Conservation (phyloP, 768 basidiomycete genomes). For the Russula griseocarnosa region DNA sequence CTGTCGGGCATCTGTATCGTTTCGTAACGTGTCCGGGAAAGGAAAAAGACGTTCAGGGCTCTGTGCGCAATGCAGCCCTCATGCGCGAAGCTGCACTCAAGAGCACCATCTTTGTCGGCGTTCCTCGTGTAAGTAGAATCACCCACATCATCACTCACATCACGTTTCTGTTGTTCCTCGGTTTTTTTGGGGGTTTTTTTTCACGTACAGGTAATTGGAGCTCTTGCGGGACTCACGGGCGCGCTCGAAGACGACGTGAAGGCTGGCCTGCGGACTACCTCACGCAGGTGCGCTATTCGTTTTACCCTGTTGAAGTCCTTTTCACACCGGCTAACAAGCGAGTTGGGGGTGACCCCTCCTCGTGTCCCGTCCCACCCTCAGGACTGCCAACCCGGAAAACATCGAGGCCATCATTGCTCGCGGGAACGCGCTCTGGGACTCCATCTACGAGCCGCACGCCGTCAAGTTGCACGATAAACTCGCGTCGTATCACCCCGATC, state of each 20-base stretch:
- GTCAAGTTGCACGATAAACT: conserved; percentile 87
- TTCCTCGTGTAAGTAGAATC: conserved; percentile 58
- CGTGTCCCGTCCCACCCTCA: not conserved
- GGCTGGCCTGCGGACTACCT: conserved; percentile 57
- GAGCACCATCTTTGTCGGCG: conserved; percentile 84
- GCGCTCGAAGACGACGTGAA: conserved; percentile 81
- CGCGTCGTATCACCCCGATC: conserved; percentile 86
- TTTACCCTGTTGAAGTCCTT: conserved; percentile 17
- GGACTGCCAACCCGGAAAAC: conserved; percentile 43
- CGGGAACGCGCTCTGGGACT: conserved; percentile 73
- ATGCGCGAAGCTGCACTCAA: conserved; percentile 90
- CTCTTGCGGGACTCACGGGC: conserved; percentile 69
- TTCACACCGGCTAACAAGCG: conserved; percentile 14
- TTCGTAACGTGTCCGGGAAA: conserved; percentile 58
- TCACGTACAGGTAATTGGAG: conserved; percentile 60
- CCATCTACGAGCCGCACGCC: conserved; percentile 85
- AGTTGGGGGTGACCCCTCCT: not conserved
- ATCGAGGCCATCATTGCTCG: conserved; percentile 65
- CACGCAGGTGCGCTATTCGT: conserved; percentile 39
- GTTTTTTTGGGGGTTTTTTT: not conserved
- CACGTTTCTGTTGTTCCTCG: not conserved
- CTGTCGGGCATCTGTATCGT: conserved; percentile 75
- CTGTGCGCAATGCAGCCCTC: conserved; percentile 68
- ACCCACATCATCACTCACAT: not conserved
- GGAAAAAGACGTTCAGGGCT: conserved; percentile 34